Evolutionary conservation across 495 filamentous ascomycete genomes (phyloP), one percentile per base, ranked within the genome.

Genomic region (Bryoglossum gracile): DNA sequence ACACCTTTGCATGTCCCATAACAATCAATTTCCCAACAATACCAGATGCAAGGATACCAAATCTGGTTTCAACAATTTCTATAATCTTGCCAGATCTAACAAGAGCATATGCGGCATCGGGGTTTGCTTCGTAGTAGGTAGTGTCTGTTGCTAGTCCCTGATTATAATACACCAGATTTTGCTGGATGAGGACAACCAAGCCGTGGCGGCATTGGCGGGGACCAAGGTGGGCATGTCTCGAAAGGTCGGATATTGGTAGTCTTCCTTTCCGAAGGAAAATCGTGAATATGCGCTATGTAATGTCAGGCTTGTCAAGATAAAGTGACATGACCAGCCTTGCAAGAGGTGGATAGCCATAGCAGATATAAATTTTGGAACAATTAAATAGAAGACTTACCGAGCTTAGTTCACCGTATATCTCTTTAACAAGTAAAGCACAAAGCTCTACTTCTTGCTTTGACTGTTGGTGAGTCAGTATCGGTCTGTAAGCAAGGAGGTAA

Each of bases 371-470:
- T 41, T 17, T 3, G 13, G 19, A 1, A 8, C 23, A 16, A 11
- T 11, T 34, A 19, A 33, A 39, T 23, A 28, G 22, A 10, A 53
- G 26, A 74, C 87, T 58, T 83, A 97, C 91, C 61, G 87, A 86
- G 42, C 87, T 84, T 22, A 98, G 75, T 59, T 94, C 86, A 55
- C 92, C 92, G 65, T 89, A 87, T 17, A 84, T 75, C 58, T 95
- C 87, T 50, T 87, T 77, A 37, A 96, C 80, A n/a, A 96, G 76
- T 58, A 95, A 80, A 66, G 80, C 72, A 68, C 87, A 94, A 43
- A 97, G 83, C 76, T 97, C 86, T 60, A 78, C 75, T 35, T 76
- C 71, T 57, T 84, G 71, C 71, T 74, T 65, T 48, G 76, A 77
- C 73, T 73, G 25, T 17, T 41, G 35, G 11, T 23, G 35, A 46